Percentiles rank a stretch among this genome's conserved stretches.
phyloP scores from a whole-genome alignment of 306 rosid species.

The Sicyos edulis region DNA sequence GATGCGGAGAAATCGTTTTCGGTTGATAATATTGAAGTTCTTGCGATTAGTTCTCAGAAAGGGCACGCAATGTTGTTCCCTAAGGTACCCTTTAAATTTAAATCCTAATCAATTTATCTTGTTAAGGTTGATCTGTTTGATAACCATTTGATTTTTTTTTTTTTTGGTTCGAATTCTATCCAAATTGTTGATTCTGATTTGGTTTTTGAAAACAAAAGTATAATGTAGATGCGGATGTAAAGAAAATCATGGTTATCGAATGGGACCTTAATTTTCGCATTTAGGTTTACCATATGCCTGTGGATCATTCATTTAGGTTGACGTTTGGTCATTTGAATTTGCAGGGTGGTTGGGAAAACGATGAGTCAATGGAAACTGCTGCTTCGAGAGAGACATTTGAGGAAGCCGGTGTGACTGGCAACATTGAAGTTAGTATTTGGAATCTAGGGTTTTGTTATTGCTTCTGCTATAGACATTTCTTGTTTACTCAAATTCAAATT shows the following conservation, averaged over 20 bases:
- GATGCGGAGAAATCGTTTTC: conserved; percentile 25
- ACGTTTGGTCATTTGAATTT: background rate
- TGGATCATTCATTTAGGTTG: background rate
- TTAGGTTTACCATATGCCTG: background rate
- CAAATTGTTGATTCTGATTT: too few species aligned
- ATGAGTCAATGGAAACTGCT: conserved; percentile 76
- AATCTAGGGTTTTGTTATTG: conserved; percentile 10
- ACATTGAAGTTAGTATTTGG: conserved; percentile 52
- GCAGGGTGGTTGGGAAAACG: conserved; percentile 96
- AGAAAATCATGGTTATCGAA: too few species aligned
- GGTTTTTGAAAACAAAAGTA: too few species aligned
- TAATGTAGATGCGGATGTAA: too few species aligned
- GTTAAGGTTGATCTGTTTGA: too few species aligned
- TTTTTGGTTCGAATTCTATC: too few species aligned
- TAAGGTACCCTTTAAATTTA: conserved; percentile 52
- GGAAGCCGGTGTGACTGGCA: conserved; percentile 86
- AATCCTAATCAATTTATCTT: background rate
- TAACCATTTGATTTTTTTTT: too few species aligned
- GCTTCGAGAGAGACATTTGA: conserved; percentile 78
- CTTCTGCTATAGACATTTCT: background rate
- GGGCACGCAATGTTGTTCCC: conserved; percentile 83
- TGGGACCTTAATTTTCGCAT: too few species aligned
- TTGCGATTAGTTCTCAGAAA: conserved; percentile 80
- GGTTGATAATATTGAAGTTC: conserved; percentile 61
- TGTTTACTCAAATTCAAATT: background rate